Percentiles rank a stretch among this genome's conserved stretches.
Conservation (phyloP, 495 filamentous ascomycete species). For the Pseudevernia furfuracea region DNA sequence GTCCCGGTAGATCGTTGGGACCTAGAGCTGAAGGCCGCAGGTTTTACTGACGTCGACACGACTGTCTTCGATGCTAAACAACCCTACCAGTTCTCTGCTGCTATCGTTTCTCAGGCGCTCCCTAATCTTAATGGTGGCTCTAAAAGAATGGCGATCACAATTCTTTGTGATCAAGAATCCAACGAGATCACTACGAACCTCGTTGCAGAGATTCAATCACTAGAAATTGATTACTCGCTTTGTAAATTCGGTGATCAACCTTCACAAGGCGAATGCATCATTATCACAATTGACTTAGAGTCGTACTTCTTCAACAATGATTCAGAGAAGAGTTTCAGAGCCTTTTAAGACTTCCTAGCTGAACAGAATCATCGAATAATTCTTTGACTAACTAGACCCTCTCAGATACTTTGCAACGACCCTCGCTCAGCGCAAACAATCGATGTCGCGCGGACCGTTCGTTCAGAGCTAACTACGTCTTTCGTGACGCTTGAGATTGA, state of each 20-base stretch:
- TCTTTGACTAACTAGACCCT: slow-evolving; percentile 31
- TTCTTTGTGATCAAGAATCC: not conserved
- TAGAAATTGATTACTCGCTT: not conserved
- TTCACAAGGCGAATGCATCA: slow-evolving; percentile 25
- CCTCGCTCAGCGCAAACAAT: slow-evolving; percentile 25
- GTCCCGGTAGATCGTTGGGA: slow-evolving; percentile 1
- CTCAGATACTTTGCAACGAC: slow-evolving; percentile 29
- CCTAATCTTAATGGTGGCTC: not conserved
- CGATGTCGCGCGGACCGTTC: slow-evolving; percentile 1
- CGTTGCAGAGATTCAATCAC: not conserved
- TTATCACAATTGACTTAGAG: slow-evolving; percentile 33
- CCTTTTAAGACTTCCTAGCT: slow-evolving; percentile 30
- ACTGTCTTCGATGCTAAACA: not conserved
- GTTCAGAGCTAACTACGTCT: slow-evolving; percentile 6
- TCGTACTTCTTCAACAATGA: slow-evolving; percentile 31
- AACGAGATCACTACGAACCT: not conserved
- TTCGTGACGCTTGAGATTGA: slow-evolving; percentile 15
- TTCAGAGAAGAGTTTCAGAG: slow-evolving; percentile 28
- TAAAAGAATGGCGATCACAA: not conserved
- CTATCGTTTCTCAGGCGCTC: not conserved
- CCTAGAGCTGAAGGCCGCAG: not conserved
- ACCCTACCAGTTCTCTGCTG: slow-evolving; percentile 8
- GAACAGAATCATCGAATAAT: slow-evolving; percentile 21
- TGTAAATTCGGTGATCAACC: slow-evolving; percentile 10
- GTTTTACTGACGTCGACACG: not conserved